Evolutionary conservation across 148 eudicot genomes (phyloP).

Genomic region (Fagopyrum tataricum): DNA sequence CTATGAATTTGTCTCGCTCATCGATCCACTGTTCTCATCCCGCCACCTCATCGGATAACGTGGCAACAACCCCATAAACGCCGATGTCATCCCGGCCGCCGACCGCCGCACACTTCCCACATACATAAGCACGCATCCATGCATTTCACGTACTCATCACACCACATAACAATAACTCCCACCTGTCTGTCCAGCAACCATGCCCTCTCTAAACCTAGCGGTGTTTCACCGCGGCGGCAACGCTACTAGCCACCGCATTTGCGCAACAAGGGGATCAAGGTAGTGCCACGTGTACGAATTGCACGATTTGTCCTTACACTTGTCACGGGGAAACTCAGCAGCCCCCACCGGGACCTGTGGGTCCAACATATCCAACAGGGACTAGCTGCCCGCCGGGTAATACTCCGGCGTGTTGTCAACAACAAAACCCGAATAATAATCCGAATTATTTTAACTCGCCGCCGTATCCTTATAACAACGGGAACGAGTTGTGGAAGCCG

Average conservation of each 20-base stretch:
- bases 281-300: conserved; percentile 1
- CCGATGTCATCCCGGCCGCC: no score
- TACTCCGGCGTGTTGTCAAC: not conserved
- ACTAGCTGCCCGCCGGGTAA: not conserved
- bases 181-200: not conserved
- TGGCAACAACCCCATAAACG: conserved; percentile 8
- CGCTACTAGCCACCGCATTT: not conserved
- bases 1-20: not conserved
- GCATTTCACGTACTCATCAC: not conserved
- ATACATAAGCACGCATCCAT: not conserved
- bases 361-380: not conserved
- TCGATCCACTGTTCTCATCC: not conserved
- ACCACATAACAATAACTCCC: not conserved
- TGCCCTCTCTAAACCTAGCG: not conserved
- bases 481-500: not conserved
- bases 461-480: not conserved
- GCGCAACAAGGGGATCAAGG: not conserved
- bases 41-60: not conserved
- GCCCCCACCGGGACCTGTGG: not conserved
- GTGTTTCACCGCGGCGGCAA: not conserved
- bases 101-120: not conserved
- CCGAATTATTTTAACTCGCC: conserved; percentile 7
- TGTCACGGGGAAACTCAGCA: not conserved
- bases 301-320: conserved; percentile 2
- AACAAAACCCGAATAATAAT: not conserved